Evolutionary conservation across 208 protist species (phyloP), one percentile per base, ranked within the genome.

Genomic region (Angomonas deanei): DNA sequence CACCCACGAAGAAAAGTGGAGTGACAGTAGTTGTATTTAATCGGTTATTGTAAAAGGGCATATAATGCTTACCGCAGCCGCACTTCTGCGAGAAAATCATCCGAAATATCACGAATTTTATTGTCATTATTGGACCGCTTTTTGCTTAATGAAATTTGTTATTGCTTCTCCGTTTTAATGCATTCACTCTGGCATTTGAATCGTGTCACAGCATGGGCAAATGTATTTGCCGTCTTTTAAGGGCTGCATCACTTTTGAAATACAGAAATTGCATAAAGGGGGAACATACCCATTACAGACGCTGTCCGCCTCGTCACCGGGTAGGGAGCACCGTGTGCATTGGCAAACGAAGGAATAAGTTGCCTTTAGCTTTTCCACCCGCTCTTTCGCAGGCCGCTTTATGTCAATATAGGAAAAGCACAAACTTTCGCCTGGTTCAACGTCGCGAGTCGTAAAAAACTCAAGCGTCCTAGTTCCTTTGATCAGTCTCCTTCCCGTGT

Each of bases 341-440:
- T 32, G 0, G 31, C 68, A 77, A 3, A 61, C 54, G 31, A 85
- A 77, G 0, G 74, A 71, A 24, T 80, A 76, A 3, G 74, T 82
- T 34, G 49, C 72, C 26, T 57, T 69, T 8, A 79, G 24, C 21
- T 74, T 72, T 15, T 47, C 58, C 19, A 62, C 64, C 0, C 68
- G 32, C 46, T 76, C 67, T 0, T 21, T 28, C 0, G 30, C 61
- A 3, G 70, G 52, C 1, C 72, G 31, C 28, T 71, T 74, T 21
- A 79, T 17, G 30, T 80, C 68, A 26, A 80, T 60, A 42, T 80
- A 82, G 0, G 66, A 76, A 49, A 86, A 79, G 27, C 75, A 80
- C n/a, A 85, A 32, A 1, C 34, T 34, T 61, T 82, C 71, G 5
- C 68, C 72, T 32, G 33, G 30, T 1, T 39, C 50, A 1, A 74